Percentiles rank a stretch among this genome's conserved stretches.
Evolutionary conservation across 2,329 filamentous ascomycete genomes (phyloP).

Genomic region (Volutella citrinella): DNA sequence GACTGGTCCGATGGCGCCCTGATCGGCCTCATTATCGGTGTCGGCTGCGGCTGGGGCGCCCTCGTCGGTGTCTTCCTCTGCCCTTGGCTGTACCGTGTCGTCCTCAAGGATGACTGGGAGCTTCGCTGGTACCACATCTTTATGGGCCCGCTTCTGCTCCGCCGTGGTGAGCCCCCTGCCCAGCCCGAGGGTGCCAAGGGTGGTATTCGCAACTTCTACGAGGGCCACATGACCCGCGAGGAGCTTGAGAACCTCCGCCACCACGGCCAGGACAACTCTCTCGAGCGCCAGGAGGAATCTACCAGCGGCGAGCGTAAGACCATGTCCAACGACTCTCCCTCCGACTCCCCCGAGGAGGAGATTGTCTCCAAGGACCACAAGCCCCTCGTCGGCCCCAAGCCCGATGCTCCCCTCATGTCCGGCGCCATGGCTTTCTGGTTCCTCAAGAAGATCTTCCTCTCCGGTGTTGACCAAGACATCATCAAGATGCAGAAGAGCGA

Average conservation of each 20-base stretch:
- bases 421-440: constrained; percentile 20
- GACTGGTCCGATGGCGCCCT: constrained; percentile 39
- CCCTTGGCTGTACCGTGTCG: constrained; percentile 56
- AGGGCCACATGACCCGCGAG: constrained; percentile 51
- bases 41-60: constrained; percentile 47
- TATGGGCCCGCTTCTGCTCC: constrained; percentile 51
- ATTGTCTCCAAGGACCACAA: constrained; percentile 13
- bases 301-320: constrained; percentile 23
- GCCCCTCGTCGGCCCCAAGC: constrained; percentile 19
- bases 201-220: constrained; percentile 52
- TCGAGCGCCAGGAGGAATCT: constrained; percentile 22
- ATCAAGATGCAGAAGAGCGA: constrained; percentile 35
- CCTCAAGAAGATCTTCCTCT: constrained; percentile 21
- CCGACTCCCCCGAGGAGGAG: constrained; percentile 3
- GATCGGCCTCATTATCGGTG: constrained; percentile 52
- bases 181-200: constrained; percentile 67
- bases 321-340: constrained; percentile 1
- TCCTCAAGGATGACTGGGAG: constrained; percentile 60
- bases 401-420: constrained; percentile 11
- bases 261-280: constrained; percentile 21
- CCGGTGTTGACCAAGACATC: constrained; percentile 26
- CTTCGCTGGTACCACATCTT: constrained; percentile 54
- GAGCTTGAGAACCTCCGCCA: constrained; percentile 43
- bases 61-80: constrained; percentile 52
- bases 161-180: constrained; percentile 37